phyloP scores from a whole-genome alignment of 2,329 filamentous ascomycete genomes.

The Colletotrichum magnum region DNA sequence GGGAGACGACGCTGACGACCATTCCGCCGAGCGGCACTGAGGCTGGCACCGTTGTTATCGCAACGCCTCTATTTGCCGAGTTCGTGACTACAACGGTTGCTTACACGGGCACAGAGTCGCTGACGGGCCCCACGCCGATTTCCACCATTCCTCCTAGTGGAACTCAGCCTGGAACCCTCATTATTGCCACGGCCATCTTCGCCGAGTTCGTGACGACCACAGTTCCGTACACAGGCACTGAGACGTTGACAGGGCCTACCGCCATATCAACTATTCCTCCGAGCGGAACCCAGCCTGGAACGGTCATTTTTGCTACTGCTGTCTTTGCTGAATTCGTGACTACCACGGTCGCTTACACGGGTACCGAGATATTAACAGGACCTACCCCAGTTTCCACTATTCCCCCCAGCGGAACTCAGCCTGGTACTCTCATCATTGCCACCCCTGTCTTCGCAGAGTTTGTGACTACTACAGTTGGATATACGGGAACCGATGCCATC shows the following conservation, averaged over 20 bases:
- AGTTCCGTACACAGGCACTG: background rate
- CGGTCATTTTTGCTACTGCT: conserved; percentile 16
- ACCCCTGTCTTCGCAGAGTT: conserved; percentile 1
- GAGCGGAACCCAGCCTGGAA: conserved; percentile 7
- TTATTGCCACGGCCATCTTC: conserved; percentile 20
- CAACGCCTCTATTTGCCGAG: conserved; percentile 1
- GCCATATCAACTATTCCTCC: background rate
- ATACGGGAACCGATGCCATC: background rate
- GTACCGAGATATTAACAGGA: conserved; percentile 5
- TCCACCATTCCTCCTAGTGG: conserved; percentile 27
- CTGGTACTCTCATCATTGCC: conserved; percentile 32
- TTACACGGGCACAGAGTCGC: background rate
- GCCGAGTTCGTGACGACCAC: background rate
- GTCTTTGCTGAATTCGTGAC: background rate
- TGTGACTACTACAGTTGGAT: conserved; percentile 7
- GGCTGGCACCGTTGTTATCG: conserved; percentile 30
- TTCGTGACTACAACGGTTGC: conserved; percentile 30
- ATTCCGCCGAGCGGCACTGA: conserved; percentile 16
- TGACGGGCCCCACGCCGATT: conserved; percentile 4
- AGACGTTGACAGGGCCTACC: no score
- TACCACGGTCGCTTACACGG: conserved; percentile 9
- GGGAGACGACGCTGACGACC: conserved; percentile 1
- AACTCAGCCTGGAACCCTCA: background rate
- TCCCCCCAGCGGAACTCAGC: conserved; percentile 8
- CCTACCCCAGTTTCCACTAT: conserved; percentile 27